Evolutionary conservation across 1,284 basidiomycete genomes (phyloP).

Genomic region (Laetiporus sulphureus): DNA sequence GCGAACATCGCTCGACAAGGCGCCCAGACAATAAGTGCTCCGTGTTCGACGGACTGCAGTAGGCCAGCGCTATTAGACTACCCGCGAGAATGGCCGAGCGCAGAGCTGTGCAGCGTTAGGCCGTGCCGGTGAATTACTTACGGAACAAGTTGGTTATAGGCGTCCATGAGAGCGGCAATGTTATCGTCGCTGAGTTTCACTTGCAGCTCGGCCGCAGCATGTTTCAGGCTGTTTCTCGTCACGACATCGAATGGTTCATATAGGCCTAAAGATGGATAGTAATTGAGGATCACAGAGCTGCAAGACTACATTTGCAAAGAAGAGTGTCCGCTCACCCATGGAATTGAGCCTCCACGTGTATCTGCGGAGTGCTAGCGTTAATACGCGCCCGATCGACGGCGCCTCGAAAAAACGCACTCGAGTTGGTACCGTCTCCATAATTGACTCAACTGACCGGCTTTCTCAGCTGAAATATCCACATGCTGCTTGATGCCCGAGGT

Average conservation of each 20-base stretch:
- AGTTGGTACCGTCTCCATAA: slow-evolving; percentile 27
- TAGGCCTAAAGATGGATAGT: slow-evolving; percentile 12
- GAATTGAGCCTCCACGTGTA: slow-evolving; percentile 30
- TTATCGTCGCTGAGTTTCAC: slow-evolving; percentile 10
- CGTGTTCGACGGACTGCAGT: too few species aligned
- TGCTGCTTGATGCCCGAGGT: slow-evolving; percentile 11
- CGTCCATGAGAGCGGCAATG: slow-evolving; percentile 17
- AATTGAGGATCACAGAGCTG: neutral
- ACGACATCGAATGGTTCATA: slow-evolving; percentile 28
- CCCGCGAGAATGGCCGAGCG: too few species aligned
- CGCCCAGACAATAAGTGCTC: too few species aligned
- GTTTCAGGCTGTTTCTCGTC: slow-evolving; percentile 21
- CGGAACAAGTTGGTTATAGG: slow-evolving; percentile 21
- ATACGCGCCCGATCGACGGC: neutral
- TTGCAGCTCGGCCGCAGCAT: slow-evolving; percentile 22
- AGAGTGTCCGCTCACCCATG: slow-evolving; percentile 19
- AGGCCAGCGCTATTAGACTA: too few species aligned
- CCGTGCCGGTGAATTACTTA: too few species aligned
- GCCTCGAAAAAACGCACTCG: slow-evolving; percentile 19
- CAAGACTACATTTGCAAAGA: neutral
- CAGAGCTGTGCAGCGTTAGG: too few species aligned
- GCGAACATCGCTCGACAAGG: too few species aligned
- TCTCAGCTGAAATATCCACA: slow-evolving; percentile 11
- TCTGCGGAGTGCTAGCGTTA: slow-evolving; percentile 10
- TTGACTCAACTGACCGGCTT: slow-evolving; percentile 15